Evolutionary conservation across 176 grass and related monocot species (phyloP), one percentile per base, ranked within the genome.

Genomic region (Ensete glaucum): DNA sequence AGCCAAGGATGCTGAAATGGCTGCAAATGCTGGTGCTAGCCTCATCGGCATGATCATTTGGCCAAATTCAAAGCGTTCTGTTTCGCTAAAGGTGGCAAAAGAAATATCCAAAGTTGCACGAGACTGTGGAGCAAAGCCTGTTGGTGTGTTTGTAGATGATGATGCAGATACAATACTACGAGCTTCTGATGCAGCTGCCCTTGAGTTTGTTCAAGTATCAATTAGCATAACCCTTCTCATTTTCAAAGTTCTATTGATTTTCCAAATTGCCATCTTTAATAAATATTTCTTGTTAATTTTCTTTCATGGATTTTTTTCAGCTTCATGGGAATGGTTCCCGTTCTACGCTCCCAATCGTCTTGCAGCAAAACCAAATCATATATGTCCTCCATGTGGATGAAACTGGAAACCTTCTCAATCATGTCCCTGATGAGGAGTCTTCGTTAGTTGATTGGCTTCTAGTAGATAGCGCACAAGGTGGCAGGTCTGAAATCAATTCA

Each of bases 131-230:
- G 84, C 85, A 77, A 72, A 89, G 77, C 90, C 92, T 12, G 89
- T 92, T 56, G 92, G 89, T 79, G 92, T 92, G 52, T 96, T 96
- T 85, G 89, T 96, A 14, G 87, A 96, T 85, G 92, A 96, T 88
- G 79, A 88, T 76, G 83, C 82, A 78, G 87, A 96, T 53, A 96
- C 87, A 16, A 81, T 92, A 71, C 80, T 90, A 73, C 72, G 60
- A n/a, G 29, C 80, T 69, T 81, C 92, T 71, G 85, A 92, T 86
- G 83, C 76, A 62, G 92, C 85, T 51, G 64, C 73, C 73, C 83
- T 96, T 59, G 88, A 90, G 63, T 76, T 92, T 11, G 62, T 96
- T 17, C 87, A 96, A 85, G 92, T 96, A 69, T 51, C n/a, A 75
- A 9, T 70, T 70, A 64, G 62, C 11, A 57, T 77, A 17, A 14